Base-by-base conservation (phyloP, 441 rosid genomes). In the Lepidium campestre region DNA sequence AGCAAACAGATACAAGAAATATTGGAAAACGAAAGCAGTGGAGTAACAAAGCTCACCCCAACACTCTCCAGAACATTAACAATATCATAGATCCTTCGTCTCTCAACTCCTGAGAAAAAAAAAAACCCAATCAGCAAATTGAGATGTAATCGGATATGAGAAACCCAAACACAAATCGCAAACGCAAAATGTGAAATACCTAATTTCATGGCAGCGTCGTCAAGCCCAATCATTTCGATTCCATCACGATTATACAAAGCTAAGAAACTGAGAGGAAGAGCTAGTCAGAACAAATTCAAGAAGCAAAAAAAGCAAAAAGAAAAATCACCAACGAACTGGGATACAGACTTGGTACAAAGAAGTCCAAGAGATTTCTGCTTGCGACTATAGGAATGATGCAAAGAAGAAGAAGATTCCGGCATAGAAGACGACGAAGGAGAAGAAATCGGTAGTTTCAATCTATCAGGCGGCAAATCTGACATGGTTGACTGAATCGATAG, bases 41-140 rank as follows among this genome's bases (percentile, higher is more conserved):
- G 19, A 13, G 35, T 55, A 14, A 44, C 46, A 61, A 72, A 67
- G 56, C 86, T 79, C 70, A 93, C 98, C 55, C 97, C 97, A 52
- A 93, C 87, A 73, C 97, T 90, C 83, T 93, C 97, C 48, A 93
- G 60, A 20, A 93, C 88, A 56, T 93, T 93, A 57, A 93, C 98
- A 27, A 90, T 89, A 63, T 93, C 97, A 31, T 93, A 93, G 75
- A 93, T 90, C 57, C 98, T 80, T 48, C 97, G 83, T 31, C 97
- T 81, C 73, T 91, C 98, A 29, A 93, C 97, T 6, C 97, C 97
- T 93, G 75, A 18, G 17, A 10, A 55, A 34, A 52, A 29, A 1
- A 11, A 65, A 34, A 19, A 5, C 44, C 41, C 17, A 61, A 59
- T 73, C 49, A 48, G 14, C 57, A 54, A 44, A 49, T 12, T 7